phyloP scores from a whole-genome alignment of 2,329 filamentous ascomycete genomes.

The Myriosclerotinia scirpicola region DNA sequence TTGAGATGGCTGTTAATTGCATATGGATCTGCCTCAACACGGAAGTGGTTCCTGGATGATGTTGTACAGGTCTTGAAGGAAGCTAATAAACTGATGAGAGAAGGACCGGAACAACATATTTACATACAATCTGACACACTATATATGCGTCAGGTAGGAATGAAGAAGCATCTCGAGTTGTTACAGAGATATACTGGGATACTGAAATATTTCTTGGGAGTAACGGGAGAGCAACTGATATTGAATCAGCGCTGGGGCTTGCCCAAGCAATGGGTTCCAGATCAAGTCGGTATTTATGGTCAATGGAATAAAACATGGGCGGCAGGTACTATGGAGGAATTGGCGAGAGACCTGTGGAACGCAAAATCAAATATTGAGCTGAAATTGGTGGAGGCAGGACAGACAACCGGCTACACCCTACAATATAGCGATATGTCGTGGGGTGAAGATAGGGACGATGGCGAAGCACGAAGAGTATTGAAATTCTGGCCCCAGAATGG shows the following conservation, averaged over 20 bases:
- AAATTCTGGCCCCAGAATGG: not conserved
- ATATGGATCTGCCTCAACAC: not conserved
- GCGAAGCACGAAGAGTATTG: not conserved
- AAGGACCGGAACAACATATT: not conserved
- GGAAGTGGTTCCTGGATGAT: not conserved
- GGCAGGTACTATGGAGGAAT: not conserved
- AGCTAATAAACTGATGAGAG: not conserved
- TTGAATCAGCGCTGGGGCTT: not conserved
- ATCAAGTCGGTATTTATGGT: not conserved
- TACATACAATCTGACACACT: not conserved
- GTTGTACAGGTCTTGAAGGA: not conserved
- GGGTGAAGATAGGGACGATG: not conserved
- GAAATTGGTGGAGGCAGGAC: not conserved
- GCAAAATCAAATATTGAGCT: not conserved
- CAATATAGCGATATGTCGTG: not conserved
- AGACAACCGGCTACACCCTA: not conserved
- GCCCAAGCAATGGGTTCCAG: not conserved
- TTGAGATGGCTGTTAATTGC: conserved; percentile 1
- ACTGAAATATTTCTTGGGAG: not conserved
- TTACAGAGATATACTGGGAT: not conserved
- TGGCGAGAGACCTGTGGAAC: not conserved
- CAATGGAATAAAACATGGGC: not conserved
- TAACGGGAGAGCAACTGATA: not conserved
- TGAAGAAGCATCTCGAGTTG: not conserved
- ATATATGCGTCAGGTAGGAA: no score